phyloP scores from a whole-genome alignment of 2,329 filamentous ascomycete genomes.

The Alternaria solani region DNA sequence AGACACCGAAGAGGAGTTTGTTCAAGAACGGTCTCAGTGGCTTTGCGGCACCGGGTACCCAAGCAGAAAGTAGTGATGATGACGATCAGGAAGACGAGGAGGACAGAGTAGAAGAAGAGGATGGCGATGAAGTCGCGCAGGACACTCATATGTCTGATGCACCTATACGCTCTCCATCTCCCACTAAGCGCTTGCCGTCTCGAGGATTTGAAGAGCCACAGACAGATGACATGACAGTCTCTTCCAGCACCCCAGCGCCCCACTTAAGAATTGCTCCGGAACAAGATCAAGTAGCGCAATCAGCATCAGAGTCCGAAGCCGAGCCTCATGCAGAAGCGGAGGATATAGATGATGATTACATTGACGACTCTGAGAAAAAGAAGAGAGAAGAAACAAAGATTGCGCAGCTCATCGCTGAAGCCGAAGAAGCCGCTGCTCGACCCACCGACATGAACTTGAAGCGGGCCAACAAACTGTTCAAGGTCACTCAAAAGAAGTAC shows the following conservation, averaged over 20 bases:
- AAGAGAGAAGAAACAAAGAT: conserved; percentile 56
- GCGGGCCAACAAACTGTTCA: conserved; percentile 61
- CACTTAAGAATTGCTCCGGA: conserved; percentile 7
- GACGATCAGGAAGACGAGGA: conserved; percentile 19
- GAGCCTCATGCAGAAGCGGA: conserved; percentile 13
- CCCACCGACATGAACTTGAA: conserved; percentile 55
- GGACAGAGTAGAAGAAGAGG: conserved; percentile 18
- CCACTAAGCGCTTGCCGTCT: conserved; percentile 14
- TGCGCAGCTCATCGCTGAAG: conserved; percentile 56
- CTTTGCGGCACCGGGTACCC: conserved; percentile 65
- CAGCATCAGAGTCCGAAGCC: conserved; percentile 10
- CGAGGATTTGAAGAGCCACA: conserved; percentile 24
- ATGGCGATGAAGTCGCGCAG: conserved; percentile 28
- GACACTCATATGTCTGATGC: conserved; percentile 27
- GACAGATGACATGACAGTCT: conserved; percentile 25
- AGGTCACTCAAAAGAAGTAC: conserved; percentile 65
- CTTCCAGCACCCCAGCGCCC: conserved; percentile 23
- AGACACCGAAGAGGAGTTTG: conserved; percentile 41
- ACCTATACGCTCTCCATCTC: conserved; percentile 27
- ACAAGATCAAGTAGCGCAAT: conserved; percentile 8
- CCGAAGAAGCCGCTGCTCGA: conserved; percentile 54
- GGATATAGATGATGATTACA: conserved; percentile 55
- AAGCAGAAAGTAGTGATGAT: conserved; percentile 45
- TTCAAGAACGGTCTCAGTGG: conserved; percentile 58
- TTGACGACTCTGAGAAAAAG: conserved; percentile 66